phyloP scores from a whole-genome alignment of 345 rosid genomes.

The Citrus inodora region DNA sequence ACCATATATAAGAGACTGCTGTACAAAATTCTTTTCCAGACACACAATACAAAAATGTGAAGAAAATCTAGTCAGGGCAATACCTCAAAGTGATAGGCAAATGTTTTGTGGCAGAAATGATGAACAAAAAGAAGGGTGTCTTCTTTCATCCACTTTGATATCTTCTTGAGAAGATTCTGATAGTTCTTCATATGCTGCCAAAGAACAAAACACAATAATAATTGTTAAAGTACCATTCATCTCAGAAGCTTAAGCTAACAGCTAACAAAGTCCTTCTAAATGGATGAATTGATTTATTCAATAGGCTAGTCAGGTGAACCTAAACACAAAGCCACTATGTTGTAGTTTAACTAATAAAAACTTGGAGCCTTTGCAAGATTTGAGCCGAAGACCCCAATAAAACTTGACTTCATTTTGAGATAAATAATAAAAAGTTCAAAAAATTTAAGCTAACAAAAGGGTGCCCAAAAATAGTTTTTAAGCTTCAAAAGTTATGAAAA shows the following conservation, averaged over 20 bases:
- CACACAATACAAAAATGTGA: background rate
- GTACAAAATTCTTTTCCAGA: background rate
- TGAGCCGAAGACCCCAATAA: background rate
- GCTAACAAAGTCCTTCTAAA: background rate
- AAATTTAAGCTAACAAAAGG: background rate
- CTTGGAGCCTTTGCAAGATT: background rate
- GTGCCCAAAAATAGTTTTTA: background rate
- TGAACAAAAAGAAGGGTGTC: conserved; percentile 77
- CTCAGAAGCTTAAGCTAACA: background rate
- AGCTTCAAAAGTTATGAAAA: background rate
- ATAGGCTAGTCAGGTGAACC: background rate
- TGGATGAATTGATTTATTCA: background rate
- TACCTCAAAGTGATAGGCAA: conserved; percentile 91
- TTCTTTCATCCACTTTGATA: conserved; percentile 80
- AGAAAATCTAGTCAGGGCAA: background rate
- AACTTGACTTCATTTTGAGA: no score
- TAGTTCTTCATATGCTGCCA: conserved; percentile 88
- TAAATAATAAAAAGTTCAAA: no score
- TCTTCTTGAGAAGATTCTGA: conserved; percentile 65
- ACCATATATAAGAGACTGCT: background rate
- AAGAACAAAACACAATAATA: background rate
- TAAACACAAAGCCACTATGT: background rate
- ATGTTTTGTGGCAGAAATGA: conserved; percentile 80
- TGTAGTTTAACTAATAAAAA: background rate
- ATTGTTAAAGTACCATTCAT: background rate